Conservation (phyloP, 2,329 filamentous ascomycete genomes). For the Hypocreales sp. region DNA sequence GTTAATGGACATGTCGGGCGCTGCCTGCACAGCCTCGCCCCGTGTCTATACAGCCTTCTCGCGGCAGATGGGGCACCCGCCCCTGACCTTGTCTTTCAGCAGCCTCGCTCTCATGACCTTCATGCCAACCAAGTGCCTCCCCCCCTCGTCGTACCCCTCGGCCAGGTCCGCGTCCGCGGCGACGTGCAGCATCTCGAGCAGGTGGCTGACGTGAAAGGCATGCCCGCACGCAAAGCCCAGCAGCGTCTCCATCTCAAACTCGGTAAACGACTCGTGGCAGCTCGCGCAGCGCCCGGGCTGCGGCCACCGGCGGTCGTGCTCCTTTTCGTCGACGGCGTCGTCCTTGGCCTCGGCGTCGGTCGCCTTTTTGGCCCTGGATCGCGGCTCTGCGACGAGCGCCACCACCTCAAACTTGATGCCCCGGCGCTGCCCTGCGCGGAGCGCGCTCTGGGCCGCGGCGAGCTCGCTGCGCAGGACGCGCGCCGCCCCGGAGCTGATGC, state of each 20-base stretch:
- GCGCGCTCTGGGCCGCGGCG: constrained; percentile 61
- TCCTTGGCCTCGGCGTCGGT: constrained; percentile 8
- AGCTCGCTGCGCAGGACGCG: constrained; percentile 80
- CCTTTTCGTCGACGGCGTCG: constrained; percentile 8
- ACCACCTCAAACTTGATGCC: constrained; percentile 81
- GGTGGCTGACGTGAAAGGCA: constrained; percentile 62
- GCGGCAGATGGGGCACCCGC: constrained; percentile 47
- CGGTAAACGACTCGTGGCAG: constrained; percentile 39
- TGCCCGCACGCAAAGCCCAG: constrained; percentile 73
- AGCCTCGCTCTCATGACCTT: constrained; percentile 81
- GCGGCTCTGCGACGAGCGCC: constrained; percentile 24
- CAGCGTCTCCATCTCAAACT: constrained; percentile 53
- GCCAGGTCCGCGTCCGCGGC: constrained; percentile 31
- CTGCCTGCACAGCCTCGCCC: no score
- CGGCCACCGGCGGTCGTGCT: constrained; percentile 15
- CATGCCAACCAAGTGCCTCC: constrained; percentile 55
- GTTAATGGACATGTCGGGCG: no score
- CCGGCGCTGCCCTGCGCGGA: constrained; percentile 65
- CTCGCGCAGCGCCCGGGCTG: constrained; percentile 42
- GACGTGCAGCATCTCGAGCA: constrained; percentile 38
- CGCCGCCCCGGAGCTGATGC: constrained; percentile 81
- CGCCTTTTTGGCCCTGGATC: constrained; percentile 24
- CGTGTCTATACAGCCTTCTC: constrained; percentile 6
- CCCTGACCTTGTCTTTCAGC: constrained; percentile 52
- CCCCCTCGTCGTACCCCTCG: constrained; percentile 23